phyloP scores from a whole-genome alignment of 495 filamentous ascomycete species.

The Penicillium desertorum region DNA sequence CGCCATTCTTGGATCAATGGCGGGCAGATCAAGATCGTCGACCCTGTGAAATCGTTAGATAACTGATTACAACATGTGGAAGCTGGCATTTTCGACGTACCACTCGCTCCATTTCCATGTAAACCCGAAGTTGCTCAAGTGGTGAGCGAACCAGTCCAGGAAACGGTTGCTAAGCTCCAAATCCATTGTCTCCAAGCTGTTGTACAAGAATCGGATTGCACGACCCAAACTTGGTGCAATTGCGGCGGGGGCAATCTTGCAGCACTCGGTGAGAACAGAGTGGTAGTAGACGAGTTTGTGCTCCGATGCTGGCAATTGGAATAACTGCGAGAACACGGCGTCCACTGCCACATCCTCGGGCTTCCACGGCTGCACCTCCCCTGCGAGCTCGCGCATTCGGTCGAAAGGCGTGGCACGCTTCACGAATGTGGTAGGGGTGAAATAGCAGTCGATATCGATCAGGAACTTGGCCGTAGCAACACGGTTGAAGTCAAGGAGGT shows the following conservation, averaged over 20 bases:
- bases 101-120: slow-evolving; percentile 99
- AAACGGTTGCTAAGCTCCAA: slow-evolving; percentile 84
- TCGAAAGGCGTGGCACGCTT: slow-evolving; percentile 92
- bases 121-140: slow-evolving; percentile 98
- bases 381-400: slow-evolving; percentile 67
- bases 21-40: slow-evolving; percentile 75
- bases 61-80: not conserved
- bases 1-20: slow-evolving; percentile 82
- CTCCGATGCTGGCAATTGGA: slow-evolving; percentile 80
- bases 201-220: slow-evolving; percentile 89
- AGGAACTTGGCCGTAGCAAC: slow-evolving; percentile 81
- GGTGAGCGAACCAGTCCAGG: slow-evolving; percentile 96
- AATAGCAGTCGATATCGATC: slow-evolving; percentile 94
- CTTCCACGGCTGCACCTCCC: slow-evolving; percentile 82
- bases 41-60: slow-evolving; percentile 48
- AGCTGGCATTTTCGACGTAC: slow-evolving; percentile 42
- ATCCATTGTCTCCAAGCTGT: slow-evolving; percentile 76
- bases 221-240: slow-evolving; percentile 94
- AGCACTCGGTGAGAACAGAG: slow-evolving; percentile 87
- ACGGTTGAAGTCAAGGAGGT: slow-evolving; percentile 89
- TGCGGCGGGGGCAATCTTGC: slow-evolving; percentile 91
- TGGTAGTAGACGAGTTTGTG: slow-evolving; percentile 98
- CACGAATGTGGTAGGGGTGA: slow-evolving; percentile 81
- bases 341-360: slow-evolving; percentile 97
- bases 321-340: slow-evolving; percentile 92